Evolutionary conservation across 805 yeast species (phyloP).

Genomic region (Teunomyces gatunensis): DNA sequence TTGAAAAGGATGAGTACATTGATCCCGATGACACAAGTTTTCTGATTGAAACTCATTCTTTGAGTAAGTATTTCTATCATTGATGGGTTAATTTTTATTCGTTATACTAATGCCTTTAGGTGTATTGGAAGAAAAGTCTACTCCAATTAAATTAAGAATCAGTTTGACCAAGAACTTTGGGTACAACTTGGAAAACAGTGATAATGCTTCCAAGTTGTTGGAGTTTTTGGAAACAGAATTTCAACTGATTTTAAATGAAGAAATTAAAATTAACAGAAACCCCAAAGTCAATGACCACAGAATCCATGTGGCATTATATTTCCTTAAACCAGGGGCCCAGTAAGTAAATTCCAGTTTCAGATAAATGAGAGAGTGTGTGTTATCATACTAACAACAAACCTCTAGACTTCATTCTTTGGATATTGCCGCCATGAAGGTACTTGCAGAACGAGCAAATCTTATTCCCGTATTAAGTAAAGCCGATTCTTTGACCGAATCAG

Average conservation of each 20-base stretch:
- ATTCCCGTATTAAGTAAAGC: slow-evolving; percentile 82
- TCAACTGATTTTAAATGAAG: slow-evolving; percentile 9
- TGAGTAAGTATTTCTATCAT: slow-evolving; percentile 6
- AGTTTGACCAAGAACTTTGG: slow-evolving; percentile 25
- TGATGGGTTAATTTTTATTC: not conserved
- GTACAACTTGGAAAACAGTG: slow-evolving; percentile 18
- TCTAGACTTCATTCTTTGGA: slow-evolving; percentile 56
- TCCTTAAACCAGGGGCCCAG: slow-evolving; percentile 8
- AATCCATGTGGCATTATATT: slow-evolving; percentile 25
- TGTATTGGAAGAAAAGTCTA: slow-evolving; percentile 7
- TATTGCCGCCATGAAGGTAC: slow-evolving; percentile 66
- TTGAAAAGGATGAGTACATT: slow-evolving; percentile 4
- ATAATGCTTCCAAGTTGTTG: slow-evolving; percentile 10
- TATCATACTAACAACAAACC: not conserved
- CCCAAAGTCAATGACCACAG: slow-evolving; percentile 17
- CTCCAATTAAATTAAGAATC: slow-evolving; percentile 17
- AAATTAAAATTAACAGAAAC: slow-evolving; percentile 13
- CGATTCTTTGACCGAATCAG: slow-evolving; percentile 64
- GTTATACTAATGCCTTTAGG: slow-evolving; percentile 5
- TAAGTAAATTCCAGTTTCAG: not conserved
- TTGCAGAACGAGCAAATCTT: slow-evolving; percentile 70
- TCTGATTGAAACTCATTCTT: slow-evolving; percentile 11
- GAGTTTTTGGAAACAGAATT: slow-evolving; percentile 8
- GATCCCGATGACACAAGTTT: slow-evolving; percentile 4
- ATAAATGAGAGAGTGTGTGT: too few species aligned